Percentiles rank a stretch among this genome's conserved stretches.
Evolutionary conservation across 495 filamentous ascomycete genomes (phyloP).

Genomic region (Geopyxis carbonaria): DNA sequence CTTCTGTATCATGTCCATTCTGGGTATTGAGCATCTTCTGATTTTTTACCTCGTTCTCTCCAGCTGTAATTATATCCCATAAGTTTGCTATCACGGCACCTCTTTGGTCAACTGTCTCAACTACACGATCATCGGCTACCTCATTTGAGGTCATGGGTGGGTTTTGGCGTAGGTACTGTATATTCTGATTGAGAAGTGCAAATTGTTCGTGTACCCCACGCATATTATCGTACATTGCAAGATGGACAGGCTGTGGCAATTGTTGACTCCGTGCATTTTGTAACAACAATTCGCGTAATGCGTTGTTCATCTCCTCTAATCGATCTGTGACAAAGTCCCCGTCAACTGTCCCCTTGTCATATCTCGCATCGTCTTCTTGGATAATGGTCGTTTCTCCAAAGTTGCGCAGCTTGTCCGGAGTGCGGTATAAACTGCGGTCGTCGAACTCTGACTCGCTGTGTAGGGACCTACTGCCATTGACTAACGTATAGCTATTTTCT

Average conservation of each 20-base stretch:
- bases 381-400: slow-evolving; percentile 23
- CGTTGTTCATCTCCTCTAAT: slow-evolving; percentile 55
- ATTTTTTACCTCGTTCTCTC: slow-evolving; percentile 40
- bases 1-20: slow-evolving; percentile 33
- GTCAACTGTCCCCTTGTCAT: slow-evolving; percentile 12
- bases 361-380: slow-evolving; percentile 9
- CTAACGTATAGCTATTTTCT: too few relatives aligned
- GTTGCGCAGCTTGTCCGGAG: slow-evolving; percentile 48
- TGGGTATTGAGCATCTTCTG: slow-evolving; percentile 32
- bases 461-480: too few relatives aligned
- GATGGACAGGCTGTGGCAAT: too few relatives aligned
- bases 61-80: slow-evolving; percentile 53
- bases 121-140: slow-evolving; percentile 14
- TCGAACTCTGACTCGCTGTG: too few relatives aligned
- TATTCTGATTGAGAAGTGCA: slow-evolving; percentile 32
- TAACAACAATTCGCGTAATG: slow-evolving; percentile 35
- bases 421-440: slow-evolving; percentile 60
- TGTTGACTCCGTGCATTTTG: slow-evolving; percentile 29
- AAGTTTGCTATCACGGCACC: slow-evolving; percentile 47
- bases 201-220: slow-evolving; percentile 35
- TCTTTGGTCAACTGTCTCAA: slow-evolving; percentile 34
- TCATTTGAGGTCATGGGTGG: slow-evolving; percentile 11
- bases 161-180: slow-evolving; percentile 27
- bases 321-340: slow-evolving; percentile 11
- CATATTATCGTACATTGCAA: too few relatives aligned